Conservation (phyloP, 306 rosid species). For the Purshia tridentata region DNA sequence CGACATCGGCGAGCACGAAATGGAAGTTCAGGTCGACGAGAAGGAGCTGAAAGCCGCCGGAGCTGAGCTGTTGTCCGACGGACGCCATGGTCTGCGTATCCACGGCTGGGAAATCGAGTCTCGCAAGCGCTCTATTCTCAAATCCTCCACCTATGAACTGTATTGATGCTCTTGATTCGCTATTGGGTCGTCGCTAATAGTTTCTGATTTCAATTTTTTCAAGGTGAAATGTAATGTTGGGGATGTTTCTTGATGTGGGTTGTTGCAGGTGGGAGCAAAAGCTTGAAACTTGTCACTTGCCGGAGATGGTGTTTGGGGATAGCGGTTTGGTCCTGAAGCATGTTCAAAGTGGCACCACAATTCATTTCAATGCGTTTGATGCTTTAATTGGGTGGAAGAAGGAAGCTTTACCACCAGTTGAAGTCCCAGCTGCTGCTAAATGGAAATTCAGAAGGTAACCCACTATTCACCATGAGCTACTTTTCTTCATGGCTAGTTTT, state of each 20-base stretch:
- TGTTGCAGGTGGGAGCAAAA: constrained; percentile 78
- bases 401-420: constrained; percentile 94
- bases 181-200: not conserved
- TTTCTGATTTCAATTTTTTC: not conserved
- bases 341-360: constrained; percentile 57
- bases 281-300: constrained; percentile 81
- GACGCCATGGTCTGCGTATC: constrained; percentile 66
- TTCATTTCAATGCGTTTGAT: constrained; percentile 89
- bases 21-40: constrained; percentile 72
- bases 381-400: constrained; percentile 89
- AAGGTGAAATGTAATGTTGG: not conserved
- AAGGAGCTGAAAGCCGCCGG: constrained; percentile 86
- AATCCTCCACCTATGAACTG: constrained; percentile 58
- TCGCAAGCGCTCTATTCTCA: constrained; percentile 65
- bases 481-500: not conserved
- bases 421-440: constrained; percentile 95
- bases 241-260: not conserved
- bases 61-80: constrained; percentile 59
- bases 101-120: constrained; percentile 90
- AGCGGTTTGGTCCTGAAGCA: constrained; percentile 69
- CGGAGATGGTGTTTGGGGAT: constrained; percentile 97
- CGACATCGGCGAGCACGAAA: constrained; percentile 3
- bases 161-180: constrained; percentile 27
- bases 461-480: not conserved
- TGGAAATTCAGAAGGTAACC: constrained; percentile 88